Evolutionary conservation across 2,329 filamentous ascomycete species (phyloP).

Genomic region (Huntiella omanensis): DNA sequence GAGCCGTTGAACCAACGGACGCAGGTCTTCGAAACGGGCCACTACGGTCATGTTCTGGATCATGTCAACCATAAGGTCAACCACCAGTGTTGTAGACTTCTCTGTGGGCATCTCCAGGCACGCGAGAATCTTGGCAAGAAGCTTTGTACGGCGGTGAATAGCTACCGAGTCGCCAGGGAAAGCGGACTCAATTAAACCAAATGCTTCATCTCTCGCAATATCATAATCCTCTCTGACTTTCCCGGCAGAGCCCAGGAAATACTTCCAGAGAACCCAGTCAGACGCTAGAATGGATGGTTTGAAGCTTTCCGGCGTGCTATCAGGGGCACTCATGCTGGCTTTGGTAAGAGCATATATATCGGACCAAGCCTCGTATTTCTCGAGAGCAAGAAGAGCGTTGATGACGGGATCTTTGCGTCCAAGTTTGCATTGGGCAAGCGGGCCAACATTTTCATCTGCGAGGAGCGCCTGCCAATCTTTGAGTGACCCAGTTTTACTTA

Average conservation of each 20-base stretch:
- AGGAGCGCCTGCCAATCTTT: slow-evolving; percentile 24
- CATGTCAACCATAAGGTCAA: slow-evolving; percentile 8
- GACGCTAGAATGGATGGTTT: slow-evolving; percentile 25
- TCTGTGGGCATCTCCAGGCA: slow-evolving; percentile 18
- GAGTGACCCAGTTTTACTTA: slow-evolving; percentile 24
- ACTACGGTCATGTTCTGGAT: slow-evolving; percentile 7
- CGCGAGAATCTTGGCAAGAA: slow-evolving; percentile 21
- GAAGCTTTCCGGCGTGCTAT: slow-evolving; percentile 19
- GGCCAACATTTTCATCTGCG: slow-evolving; percentile 22
- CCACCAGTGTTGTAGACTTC: not conserved
- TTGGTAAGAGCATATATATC: slow-evolving; percentile 25
- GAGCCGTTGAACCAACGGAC: slow-evolving; percentile 8
- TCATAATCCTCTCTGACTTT: slow-evolving; percentile 11
- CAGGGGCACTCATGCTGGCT: slow-evolving; percentile 22
- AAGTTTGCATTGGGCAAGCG: slow-evolving; percentile 24
- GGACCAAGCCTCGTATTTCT: slow-evolving; percentile 23
- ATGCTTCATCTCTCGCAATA: slow-evolving; percentile 16
- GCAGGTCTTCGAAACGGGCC: slow-evolving; percentile 10
- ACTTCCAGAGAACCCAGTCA: slow-evolving; percentile 22
- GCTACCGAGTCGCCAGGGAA: slow-evolving; percentile 16
- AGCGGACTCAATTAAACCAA: slow-evolving; percentile 17
- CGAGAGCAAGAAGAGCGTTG: slow-evolving; percentile 22
- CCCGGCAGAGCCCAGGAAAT: slow-evolving; percentile 17
- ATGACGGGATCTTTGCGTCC: slow-evolving; percentile 29
- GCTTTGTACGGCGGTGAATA: slow-evolving; percentile 23